Conservation (phyloP, 2,329 filamentous ascomycete species). For the Xylariaceae sp. region DNA sequence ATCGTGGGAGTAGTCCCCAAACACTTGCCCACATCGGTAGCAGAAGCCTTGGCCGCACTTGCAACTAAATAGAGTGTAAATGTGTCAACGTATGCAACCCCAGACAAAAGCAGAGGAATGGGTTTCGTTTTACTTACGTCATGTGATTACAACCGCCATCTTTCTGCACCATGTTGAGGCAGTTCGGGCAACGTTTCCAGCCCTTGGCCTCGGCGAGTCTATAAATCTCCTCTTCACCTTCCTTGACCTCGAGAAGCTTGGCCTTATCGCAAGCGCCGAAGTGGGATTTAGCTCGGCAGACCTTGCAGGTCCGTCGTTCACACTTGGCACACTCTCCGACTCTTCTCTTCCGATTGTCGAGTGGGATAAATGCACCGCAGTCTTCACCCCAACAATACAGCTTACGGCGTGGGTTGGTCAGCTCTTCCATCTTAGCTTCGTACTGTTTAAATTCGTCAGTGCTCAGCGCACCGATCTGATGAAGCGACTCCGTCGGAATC, state of each 20-base stretch:
- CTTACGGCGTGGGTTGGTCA: constrained; percentile 7
- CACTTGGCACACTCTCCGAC: constrained; percentile 24
- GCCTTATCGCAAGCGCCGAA: constrained; percentile 26
- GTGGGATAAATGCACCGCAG: constrained; percentile 26
- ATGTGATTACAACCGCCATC: constrained; percentile 29
- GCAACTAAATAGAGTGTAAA: constrained; percentile 22
- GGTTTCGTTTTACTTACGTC: constrained; percentile 22
- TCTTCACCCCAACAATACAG: constrained; percentile 28
- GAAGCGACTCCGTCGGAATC: constrained; percentile 12
- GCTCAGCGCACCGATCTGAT: not conserved
- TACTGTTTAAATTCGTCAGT: constrained; percentile 19
- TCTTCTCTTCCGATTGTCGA: constrained; percentile 4
- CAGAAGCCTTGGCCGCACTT: constrained; percentile 29
- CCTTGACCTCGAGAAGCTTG: not conserved
- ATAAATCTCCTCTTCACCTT: constrained; percentile 4
- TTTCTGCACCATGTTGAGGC: constrained; percentile 26
- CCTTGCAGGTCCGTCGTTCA: constrained; percentile 26
- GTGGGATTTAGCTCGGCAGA: constrained; percentile 30
- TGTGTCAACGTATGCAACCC: not conserved
- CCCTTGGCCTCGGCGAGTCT: constrained; percentile 20
- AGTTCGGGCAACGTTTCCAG: constrained; percentile 34
- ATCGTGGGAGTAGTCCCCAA: not conserved
- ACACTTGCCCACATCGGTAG: constrained; percentile 25
- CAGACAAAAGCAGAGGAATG: not conserved
- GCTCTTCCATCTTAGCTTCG: constrained; percentile 22